phyloP scores from a whole-genome alignment of 164 flowering plant genomes.

The Umbellularia californica region DNA sequence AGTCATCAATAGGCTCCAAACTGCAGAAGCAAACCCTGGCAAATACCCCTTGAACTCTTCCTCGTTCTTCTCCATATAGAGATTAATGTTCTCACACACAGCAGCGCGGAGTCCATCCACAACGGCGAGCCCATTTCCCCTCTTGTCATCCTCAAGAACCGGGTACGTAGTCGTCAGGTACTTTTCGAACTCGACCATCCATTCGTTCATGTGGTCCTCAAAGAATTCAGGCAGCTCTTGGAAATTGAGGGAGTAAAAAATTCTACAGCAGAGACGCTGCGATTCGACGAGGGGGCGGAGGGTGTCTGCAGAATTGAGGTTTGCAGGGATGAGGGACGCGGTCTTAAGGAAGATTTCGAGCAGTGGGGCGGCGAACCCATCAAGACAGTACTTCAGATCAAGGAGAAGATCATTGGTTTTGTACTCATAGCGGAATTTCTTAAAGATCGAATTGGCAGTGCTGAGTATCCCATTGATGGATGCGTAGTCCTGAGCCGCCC shows the following conservation, averaged over 20 bases:
- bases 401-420: conserved; percentile 63
- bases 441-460: conserved; percentile 76
- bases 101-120: conserved; percentile 82
- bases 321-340: conserved; percentile 43
- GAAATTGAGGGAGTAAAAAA: conserved; percentile 75
- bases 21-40: conserved; percentile 64
- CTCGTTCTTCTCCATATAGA: conserved; percentile 89
- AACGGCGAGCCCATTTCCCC: conserved; percentile 43
- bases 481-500: conserved; percentile 49
- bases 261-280: conserved; percentile 82
- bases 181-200: conserved; percentile 80
- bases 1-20: conserved; percentile 61
- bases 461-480: conserved; percentile 81
- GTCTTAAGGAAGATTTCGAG: conserved; percentile 61
- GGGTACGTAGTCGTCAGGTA: conserved; percentile 55
- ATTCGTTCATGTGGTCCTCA: conserved; percentile 88
- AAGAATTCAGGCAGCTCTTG: conserved; percentile 93
- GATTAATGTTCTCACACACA: conserved; percentile 83
- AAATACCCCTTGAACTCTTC: conserved; percentile 72
- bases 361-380: conserved; percentile 65
- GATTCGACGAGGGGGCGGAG: conserved; percentile 62
- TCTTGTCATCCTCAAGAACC: conserved; percentile 44
- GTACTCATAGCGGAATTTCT: conserved; percentile 73
- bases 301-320: conserved; percentile 26
- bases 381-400: conserved; percentile 82